Conservation (phyloP, 371 early-diverging fungal species). For the Actinomortierella ambigua region DNA sequence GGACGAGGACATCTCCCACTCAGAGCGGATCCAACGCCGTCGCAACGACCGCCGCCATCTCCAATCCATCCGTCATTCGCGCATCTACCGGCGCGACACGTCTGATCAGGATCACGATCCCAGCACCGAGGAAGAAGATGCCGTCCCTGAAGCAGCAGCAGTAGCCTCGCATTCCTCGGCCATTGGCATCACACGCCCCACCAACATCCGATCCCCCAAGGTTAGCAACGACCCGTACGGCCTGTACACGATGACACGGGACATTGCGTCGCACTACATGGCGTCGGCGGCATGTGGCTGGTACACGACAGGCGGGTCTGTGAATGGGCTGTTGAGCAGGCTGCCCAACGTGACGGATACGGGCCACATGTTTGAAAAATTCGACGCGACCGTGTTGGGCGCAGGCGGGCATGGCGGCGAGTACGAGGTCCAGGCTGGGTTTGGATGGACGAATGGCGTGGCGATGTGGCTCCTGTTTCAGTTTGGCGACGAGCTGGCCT, state of each 20-base stretch:
- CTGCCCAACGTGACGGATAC: constrained; percentile 36
- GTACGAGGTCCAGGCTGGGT: constrained; percentile 85
- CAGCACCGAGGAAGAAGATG: too few species aligned
- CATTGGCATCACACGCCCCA: too few species aligned
- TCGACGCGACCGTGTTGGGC: constrained; percentile 64
- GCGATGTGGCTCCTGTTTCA: constrained; percentile 67
- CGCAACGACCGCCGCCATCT: too few species aligned
- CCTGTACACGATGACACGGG: constrained; percentile 54
- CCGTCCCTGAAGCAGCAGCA: too few species aligned
- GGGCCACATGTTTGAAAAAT: constrained; percentile 87
- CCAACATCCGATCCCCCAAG: too few species aligned
- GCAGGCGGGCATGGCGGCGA: constrained; percentile 81
- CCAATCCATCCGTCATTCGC: too few species aligned
- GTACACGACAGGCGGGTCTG: constrained; percentile 69
- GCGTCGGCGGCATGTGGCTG: constrained; percentile 73
- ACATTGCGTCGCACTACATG: constrained; percentile 67
- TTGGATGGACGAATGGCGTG: constrained; percentile 95
- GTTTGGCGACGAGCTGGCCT: constrained; percentile 49
- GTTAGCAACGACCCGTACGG: too few species aligned
- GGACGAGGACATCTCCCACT: too few species aligned
- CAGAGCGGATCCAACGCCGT: too few species aligned
- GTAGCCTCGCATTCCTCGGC: too few species aligned
- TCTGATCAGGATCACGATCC: too few species aligned
- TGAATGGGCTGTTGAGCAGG: constrained; percentile 50
- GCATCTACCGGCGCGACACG: too few species aligned